Base-by-base conservation (phyloP, 176 grass and related monocot species). In the Dactylis glomerata region DNA sequence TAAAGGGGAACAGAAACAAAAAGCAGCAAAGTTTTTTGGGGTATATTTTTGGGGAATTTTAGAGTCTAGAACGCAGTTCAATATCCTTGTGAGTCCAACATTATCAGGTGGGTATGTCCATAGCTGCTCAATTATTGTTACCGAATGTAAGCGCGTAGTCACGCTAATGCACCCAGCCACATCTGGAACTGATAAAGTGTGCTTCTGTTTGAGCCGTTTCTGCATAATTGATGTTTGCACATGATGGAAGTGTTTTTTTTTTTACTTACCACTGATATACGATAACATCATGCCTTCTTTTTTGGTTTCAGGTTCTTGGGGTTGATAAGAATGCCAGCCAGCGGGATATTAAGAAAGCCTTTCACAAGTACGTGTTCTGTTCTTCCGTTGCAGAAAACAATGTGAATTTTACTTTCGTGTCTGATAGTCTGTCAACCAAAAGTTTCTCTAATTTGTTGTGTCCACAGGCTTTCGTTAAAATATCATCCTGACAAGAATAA, bases 401-500 rank as follows among this genome's bases (percentile, higher is more conserved):
- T 26, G 22, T 10, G 27, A 31, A 8, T 64, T 64, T 64, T 64
- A 8, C 32, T 32, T 6, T 63, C 32, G 13, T 64, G 7, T 17
- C 61, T 64, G 46, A 75, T 57, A 55, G 27, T 68, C 59, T 69
- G 50, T 20, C 28, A n/a, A 55, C 4, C 44, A 42, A 32, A 68
- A 55, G 5, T 3, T 32, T 65, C 11, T 87, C 75, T 37, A 61
- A 59, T 84, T 42, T 87, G 2, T 16, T 22, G 57, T 86, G 17
- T 28, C 28, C 77, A 2, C 85, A 98, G 96, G 83, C 87, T 98
- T 13, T 98, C 96, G 62, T 86, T 98, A 52, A 82, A 98, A 68
- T 95, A 98, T 58, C 96, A 98, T 55, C 96, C 96, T 81, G 96
- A 98, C 83, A 98, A 98, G 89, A 98, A 98, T 76, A 98, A 95